These are phyloP conservation scores for Alloascoidea hylecoeti DNA, from an alignment of 805 yeast genomes.

Conservation along the genomic window DNA sequence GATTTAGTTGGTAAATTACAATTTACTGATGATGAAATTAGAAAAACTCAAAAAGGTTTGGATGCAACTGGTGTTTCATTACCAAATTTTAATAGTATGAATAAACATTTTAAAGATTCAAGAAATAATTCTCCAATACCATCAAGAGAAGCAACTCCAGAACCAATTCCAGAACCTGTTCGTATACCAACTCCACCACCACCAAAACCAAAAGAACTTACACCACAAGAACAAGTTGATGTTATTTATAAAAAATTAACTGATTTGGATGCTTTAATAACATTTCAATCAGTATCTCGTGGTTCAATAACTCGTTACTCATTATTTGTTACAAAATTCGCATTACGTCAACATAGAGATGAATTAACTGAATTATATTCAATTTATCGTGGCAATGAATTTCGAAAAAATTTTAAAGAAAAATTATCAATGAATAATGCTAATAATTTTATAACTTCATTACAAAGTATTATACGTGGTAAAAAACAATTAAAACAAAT, in stretches of 20 bases:
- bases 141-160: slow-evolving; percentile 8
- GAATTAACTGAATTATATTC: not conserved
- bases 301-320: slow-evolving; percentile 7
- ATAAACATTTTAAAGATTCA: slow-evolving; percentile 23
- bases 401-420: not conserved
- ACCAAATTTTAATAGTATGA: slow-evolving; percentile 61
- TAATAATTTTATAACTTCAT: not conserved
- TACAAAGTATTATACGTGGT: not conserved
- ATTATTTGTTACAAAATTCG: not conserved
- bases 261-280: not conserved
- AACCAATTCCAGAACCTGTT: slow-evolving; percentile 4
- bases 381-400: not conserved
- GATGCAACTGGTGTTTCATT: slow-evolving; percentile 52
- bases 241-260: not conserved
- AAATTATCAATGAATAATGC: not conserved
- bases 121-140: slow-evolving; percentile 8
- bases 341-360: not conserved
- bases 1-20: slow-evolving; percentile 46
- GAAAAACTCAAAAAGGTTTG: slow-evolving; percentile 45
- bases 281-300: slow-evolving; percentile 7
- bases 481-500: not conserved
- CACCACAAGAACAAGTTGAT: not conserved
- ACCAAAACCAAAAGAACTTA: not conserved
- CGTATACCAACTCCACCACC: slow-evolving; percentile 4
- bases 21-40: slow-evolving; percentile 57